Evolutionary conservation across 352 stramenopile species (phyloP).

Genomic region (Globisporangium barbulae): DNA sequence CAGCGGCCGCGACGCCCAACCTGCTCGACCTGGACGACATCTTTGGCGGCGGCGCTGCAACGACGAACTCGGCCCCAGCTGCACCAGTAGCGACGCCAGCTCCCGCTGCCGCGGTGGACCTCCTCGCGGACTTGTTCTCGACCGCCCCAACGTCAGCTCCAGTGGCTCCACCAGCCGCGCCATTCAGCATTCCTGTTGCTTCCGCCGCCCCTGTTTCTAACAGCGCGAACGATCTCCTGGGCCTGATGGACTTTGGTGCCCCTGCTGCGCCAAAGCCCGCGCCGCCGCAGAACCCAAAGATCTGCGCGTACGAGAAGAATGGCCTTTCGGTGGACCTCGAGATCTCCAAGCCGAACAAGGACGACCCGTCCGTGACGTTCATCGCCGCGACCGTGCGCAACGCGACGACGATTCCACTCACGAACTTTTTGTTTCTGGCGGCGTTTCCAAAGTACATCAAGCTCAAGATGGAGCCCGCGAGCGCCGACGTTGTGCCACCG

Average conservation of each 20-base stretch:
- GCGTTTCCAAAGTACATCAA: conserved; percentile 98
- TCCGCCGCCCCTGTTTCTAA: conserved; percentile 12
- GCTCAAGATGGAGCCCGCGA: conserved; percentile 97
- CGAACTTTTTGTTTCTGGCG: conserved; percentile 92
- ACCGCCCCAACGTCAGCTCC: conserved; percentile 28
- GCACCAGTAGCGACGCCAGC: conserved; percentile 19
- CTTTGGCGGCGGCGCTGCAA: conserved; percentile 70
- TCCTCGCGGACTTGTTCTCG: conserved; percentile 95
- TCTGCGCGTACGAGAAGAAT: conserved; percentile 96
- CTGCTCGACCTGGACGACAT: conserved; percentile 96
- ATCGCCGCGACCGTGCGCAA: conserved; percentile 94
- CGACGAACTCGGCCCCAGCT: conserved; percentile 25
- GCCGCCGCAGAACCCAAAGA: conserved; percentile 34
- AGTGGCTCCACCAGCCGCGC: conserved; percentile 20
- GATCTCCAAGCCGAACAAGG: conserved; percentile 91
- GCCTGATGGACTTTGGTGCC: conserved; percentile 75
- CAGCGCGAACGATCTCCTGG: conserved; percentile 48
- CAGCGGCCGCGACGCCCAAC: conserved; percentile 37
- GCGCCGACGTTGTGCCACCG: conserved; percentile 87
- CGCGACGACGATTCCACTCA: conserved; percentile 75
- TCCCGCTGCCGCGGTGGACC: conserved; percentile 62
- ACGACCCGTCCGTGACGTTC: conserved; percentile 90
- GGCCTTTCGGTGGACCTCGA: conserved; percentile 91
- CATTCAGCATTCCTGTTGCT: conserved; percentile 20
- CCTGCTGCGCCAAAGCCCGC: conserved; percentile 23